These are phyloP conservation scores for Penicillium capsulatum DNA, from an alignment of 2,329 filamentous ascomycete species.

Conservation along the genomic window DNA sequence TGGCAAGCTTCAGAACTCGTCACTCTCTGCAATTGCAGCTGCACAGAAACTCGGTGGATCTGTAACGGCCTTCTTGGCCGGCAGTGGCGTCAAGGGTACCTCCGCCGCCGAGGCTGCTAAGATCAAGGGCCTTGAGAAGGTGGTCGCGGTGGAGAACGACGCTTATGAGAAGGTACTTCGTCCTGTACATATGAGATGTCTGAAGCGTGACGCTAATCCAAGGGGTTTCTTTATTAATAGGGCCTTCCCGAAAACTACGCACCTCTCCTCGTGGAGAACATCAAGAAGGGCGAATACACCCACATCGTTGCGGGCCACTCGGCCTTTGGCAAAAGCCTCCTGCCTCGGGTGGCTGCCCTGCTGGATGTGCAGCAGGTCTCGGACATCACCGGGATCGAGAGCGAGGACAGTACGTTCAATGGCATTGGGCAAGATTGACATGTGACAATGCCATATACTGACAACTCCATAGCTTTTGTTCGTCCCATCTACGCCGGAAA, in stretches of 20 bases:
- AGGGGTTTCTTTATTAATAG: no score
- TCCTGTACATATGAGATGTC: background rate
- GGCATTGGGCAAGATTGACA: slow-evolving; percentile 5
- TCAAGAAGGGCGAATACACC: slow-evolving; percentile 91
- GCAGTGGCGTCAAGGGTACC: slow-evolving; percentile 67
- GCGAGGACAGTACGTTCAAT: slow-evolving; percentile 66
- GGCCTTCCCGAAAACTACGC: slow-evolving; percentile 91
- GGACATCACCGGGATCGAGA: slow-evolving; percentile 80
- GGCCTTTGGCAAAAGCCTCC: slow-evolving; percentile 90
- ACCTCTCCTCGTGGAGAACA: slow-evolving; percentile 89
- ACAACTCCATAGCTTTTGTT: slow-evolving; percentile 63
- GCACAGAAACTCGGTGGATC: slow-evolving; percentile 80
- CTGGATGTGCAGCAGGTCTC: slow-evolving; percentile 91
- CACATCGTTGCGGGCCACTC: slow-evolving; percentile 89
- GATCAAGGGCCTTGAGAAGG: slow-evolving; percentile 84
- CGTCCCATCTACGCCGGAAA: slow-evolving; percentile 97
- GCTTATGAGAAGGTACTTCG: slow-evolving; percentile 79
- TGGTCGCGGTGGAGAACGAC: slow-evolving; percentile 80
- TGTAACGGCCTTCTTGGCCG: slow-evolving; percentile 83
- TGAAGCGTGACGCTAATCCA: slow-evolving; percentile 1
- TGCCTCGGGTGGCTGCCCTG: slow-evolving; percentile 86
- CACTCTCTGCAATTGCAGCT: slow-evolving; percentile 78
- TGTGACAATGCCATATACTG: slow-evolving; percentile 19
- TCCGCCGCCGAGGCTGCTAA: slow-evolving; percentile 78
- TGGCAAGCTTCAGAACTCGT: slow-evolving; percentile 77